Percentiles rank a stretch among this genome's conserved stretches.
phyloP scores from a whole-genome alignment of 345 rosid species.

The Hirschfeldia incana region DNA sequence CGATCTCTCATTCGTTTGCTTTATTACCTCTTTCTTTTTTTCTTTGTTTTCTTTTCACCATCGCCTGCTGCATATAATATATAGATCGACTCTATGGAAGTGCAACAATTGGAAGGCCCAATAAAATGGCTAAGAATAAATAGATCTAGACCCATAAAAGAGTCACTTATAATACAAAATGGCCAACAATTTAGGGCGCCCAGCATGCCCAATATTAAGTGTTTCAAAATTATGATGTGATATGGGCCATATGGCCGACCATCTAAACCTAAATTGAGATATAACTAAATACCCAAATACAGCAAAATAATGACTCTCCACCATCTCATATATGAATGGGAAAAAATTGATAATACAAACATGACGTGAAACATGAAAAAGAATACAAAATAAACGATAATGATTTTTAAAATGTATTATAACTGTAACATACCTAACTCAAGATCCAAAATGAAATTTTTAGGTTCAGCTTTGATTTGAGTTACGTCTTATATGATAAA shows the following conservation, averaged over 20 bases:
- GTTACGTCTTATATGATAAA: too few species aligned
- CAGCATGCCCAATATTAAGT: neutral
- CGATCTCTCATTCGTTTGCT: constrained; percentile 33
- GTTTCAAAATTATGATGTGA: neutral
- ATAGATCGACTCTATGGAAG: neutral
- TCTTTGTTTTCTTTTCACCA: neutral
- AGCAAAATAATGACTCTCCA: neutral
- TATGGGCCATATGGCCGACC: neutral
- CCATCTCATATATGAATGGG: neutral
- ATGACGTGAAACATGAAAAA: neutral
- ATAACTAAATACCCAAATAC: neutral
- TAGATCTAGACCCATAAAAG: neutral
- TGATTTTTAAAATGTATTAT: too few species aligned
- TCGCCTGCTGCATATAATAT: neutral
- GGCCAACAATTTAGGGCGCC: neutral
- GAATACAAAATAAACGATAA: too few species aligned
- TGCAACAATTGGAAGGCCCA: neutral
- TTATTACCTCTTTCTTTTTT: neutral
- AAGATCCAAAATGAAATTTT: too few species aligned
- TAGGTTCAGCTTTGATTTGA: too few species aligned
- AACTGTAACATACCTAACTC: too few species aligned
- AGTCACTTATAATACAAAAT: too few species aligned
- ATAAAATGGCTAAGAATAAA: neutral
- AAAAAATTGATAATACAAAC: neutral
- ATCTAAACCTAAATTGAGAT: neutral